Conservation (phyloP, 345 rosid genomes). For the Hibiscus tridactylites region DNA sequence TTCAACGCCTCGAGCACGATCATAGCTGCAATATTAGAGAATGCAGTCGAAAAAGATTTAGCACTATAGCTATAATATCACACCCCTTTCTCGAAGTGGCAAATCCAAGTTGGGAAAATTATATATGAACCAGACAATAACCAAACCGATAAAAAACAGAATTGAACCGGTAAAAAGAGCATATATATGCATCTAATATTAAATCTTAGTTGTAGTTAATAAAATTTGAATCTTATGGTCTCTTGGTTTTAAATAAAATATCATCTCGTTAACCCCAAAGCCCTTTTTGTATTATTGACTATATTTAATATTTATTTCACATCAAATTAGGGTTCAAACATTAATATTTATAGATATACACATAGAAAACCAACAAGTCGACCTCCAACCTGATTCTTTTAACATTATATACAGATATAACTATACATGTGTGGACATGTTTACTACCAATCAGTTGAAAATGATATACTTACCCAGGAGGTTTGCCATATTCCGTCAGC, state of each 20-base stretch:
- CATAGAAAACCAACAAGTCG: too few relatives aligned
- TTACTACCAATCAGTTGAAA: background rate
- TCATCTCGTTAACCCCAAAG: background rate
- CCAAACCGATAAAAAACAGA: background rate
- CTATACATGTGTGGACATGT: background rate
- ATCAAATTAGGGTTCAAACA: background rate
- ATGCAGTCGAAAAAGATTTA: background rate
- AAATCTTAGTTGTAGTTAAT: too few relatives aligned
- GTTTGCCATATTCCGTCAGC: slow-evolving; percentile 83
- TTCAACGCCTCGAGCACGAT: slow-evolving; percentile 96
- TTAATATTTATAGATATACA: background rate
- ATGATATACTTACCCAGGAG: slow-evolving; percentile 69
- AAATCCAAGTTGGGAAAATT: background rate
- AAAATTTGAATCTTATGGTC: background rate
- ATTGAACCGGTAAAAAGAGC: background rate
- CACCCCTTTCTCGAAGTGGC: background rate
- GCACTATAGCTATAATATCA: background rate
- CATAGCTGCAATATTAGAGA: slow-evolving; percentile 45
- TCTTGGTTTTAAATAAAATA: background rate
- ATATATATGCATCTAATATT: too few relatives aligned
- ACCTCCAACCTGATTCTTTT: background rate
- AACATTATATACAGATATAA: background rate
- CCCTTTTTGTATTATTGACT: background rate
- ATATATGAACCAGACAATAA: background rate
- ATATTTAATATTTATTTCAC: background rate